Conservation (phyloP, 208 protist genomes). For the Histomonas meleagridis region DNA sequence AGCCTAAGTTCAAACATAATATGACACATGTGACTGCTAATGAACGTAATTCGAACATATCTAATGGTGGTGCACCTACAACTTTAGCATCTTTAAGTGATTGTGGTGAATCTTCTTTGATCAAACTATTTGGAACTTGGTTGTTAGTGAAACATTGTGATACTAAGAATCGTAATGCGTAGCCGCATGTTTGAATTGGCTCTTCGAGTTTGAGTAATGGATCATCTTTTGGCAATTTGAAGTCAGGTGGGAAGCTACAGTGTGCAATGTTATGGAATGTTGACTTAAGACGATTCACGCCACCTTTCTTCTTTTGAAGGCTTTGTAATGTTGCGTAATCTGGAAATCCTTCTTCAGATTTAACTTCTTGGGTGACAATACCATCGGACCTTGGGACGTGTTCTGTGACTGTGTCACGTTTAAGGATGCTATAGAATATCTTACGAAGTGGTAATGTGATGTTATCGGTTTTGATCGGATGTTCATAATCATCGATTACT, state of each 20-base stretch:
- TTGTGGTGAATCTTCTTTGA: background rate
- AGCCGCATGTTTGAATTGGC: background rate
- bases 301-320: background rate
- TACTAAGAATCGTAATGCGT: background rate
- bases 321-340: background rate
- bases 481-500: constrained; percentile 21
- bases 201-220: background rate
- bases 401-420: background rate
- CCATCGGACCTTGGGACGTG: background rate
- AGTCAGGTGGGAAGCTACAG: background rate
- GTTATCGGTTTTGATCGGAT: background rate
- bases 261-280: background rate
- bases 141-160: background rate
- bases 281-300: background rate
- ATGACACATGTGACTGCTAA: background rate
- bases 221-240: background rate
- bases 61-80: background rate
- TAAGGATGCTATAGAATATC: background rate
- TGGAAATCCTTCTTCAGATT: background rate
- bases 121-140: background rate
- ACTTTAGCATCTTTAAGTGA: background rate
- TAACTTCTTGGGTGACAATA: background rate
- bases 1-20: background rate
- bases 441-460: background rate
- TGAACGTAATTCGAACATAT: background rate